A percentile compares a stretch with the other conserved stretches of the same genome.
Conservation (phyloP, 1,139 yeast genomes). For the Candida sp. region DNA sequence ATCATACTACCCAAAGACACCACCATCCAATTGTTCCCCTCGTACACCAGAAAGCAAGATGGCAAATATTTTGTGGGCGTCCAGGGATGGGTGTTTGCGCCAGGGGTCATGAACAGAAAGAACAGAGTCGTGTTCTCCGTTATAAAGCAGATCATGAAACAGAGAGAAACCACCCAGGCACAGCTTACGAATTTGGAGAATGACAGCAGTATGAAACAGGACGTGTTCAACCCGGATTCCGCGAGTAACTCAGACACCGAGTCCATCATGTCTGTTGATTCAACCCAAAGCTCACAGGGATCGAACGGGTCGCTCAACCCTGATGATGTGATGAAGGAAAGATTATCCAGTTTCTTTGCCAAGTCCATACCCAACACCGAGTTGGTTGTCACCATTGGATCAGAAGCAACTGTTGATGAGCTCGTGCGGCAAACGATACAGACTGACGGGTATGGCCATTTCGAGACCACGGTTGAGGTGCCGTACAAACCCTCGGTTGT, state of each 20-base stretch:
- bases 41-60: slow-evolving; percentile 55
- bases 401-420: slow-evolving; percentile 29
- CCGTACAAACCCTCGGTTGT: slow-evolving; percentile 59
- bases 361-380: slow-evolving; percentile 59
- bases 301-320: slow-evolving; percentile 10
- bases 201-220: slow-evolving; percentile 30
- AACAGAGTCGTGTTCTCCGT: slow-evolving; percentile 70
- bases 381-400: slow-evolving; percentile 54
- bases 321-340: slow-evolving; percentile 51
- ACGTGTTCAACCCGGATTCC: slow-evolving; percentile 21
- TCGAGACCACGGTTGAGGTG: slow-evolving; percentile 51
- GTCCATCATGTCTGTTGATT: slow-evolving; percentile 18
- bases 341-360: slow-evolving; percentile 66
- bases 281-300: slow-evolving; percentile 5
- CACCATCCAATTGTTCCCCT: slow-evolving; percentile 56
- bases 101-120: slow-evolving; percentile 73
- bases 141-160: slow-evolving; percentile 70
- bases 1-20: slow-evolving; percentile 42
- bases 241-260: slow-evolving; percentile 19
- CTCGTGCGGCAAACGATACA: slow-evolving; percentile 28
- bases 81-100: slow-evolving; percentile 75
- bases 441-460: slow-evolving; percentile 67
- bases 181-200: slow-evolving; percentile 37
- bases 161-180: slow-evolving; percentile 18
- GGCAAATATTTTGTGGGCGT: slow-evolving; percentile 59